phyloP scores from a whole-genome alignment of 2,329 filamentous ascomycete genomes.

The Madurella mycetomatis region DNA sequence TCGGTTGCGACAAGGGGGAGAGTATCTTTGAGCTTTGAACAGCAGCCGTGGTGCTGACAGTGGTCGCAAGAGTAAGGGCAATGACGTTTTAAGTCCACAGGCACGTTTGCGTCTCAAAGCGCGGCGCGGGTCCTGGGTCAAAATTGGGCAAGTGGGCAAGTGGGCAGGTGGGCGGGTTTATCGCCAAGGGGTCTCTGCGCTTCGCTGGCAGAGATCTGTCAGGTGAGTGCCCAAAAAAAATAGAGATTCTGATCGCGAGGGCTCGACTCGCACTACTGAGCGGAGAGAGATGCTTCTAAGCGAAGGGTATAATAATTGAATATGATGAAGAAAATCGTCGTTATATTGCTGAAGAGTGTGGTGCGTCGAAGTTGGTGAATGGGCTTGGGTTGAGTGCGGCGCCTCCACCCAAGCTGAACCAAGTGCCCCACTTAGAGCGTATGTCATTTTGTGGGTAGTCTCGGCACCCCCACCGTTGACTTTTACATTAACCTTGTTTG shows the following conservation, averaged over 20 bases:
- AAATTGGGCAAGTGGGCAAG: slow-evolving; percentile 27
- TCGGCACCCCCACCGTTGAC: no score
- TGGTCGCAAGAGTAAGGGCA: slow-evolving; percentile 13
- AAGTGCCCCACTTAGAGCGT: no score
- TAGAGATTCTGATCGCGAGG: neutral
- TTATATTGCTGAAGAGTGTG: slow-evolving; percentile 10
- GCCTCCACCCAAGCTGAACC: no score
- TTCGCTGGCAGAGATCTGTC: neutral
- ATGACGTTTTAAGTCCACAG: slow-evolving; percentile 26
- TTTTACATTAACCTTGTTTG: no score
- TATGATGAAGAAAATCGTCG: slow-evolving; percentile 9
- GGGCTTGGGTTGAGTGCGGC: no score
- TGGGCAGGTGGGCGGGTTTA: slow-evolving; percentile 4
- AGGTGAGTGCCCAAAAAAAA: neutral
- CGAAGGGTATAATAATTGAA: slow-evolving; percentile 12
- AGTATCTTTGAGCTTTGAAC: slow-evolving; percentile 15
- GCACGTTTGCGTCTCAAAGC: slow-evolving; percentile 19
- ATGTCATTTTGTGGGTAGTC: no score
- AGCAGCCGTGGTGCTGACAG: neutral
- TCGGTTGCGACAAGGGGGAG: slow-evolving; percentile 13
- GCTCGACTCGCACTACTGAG: neutral
- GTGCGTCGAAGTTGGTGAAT: neutral
- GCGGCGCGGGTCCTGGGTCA: slow-evolving; percentile 27
- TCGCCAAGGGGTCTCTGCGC: neutral
- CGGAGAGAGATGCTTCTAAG: neutral